A percentile compares a stretch with the other conserved stretches of the same genome.
Conservation (phyloP, 2,329 filamentous ascomycete genomes). For the Raffaelea albimanens region DNA sequence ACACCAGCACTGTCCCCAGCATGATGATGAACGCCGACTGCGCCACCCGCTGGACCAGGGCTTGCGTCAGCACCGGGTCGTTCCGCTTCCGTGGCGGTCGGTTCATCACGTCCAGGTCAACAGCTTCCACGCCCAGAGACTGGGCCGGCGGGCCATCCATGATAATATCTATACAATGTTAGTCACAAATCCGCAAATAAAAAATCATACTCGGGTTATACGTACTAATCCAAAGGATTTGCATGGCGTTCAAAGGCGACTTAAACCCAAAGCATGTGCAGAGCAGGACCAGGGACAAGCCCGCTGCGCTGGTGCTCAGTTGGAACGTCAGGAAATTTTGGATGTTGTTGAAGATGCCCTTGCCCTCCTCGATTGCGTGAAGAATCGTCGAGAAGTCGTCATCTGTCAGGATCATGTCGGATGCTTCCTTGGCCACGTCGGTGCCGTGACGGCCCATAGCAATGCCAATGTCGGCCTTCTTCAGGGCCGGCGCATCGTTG, state of each 20-base stretch:
- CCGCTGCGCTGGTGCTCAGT: constrained; percentile 90
- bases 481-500: constrained; percentile 92
- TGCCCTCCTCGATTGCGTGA: constrained; percentile 94
- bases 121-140: constrained; percentile 89
- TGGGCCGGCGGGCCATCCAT: constrained; percentile 98
- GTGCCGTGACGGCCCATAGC: constrained; percentile 93
- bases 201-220: constrained; percentile 14
- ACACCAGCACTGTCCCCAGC: constrained; percentile 82
- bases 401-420: constrained; percentile 88
- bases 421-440: constrained; percentile 91
- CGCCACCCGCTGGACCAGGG: constrained; percentile 74
- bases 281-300: constrained; percentile 80
- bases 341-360: constrained; percentile 99
- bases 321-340: constrained; percentile 99
- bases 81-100: constrained; percentile 78
- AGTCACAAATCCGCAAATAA: neutral
- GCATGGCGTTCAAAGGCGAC: constrained; percentile 96
- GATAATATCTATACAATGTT: constrained; percentile 68
- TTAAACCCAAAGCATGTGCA: constrained; percentile 90
- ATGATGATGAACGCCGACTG: constrained; percentile 86
- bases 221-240: constrained; percentile 99
- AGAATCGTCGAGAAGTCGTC: constrained; percentile 89
- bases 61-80: constrained; percentile 81
- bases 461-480: constrained; percentile 96
- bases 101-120: constrained; percentile 89